Conservation (phyloP, 108 stramenopile genomes). For the Pseudonitzschia multiseries region DNA sequence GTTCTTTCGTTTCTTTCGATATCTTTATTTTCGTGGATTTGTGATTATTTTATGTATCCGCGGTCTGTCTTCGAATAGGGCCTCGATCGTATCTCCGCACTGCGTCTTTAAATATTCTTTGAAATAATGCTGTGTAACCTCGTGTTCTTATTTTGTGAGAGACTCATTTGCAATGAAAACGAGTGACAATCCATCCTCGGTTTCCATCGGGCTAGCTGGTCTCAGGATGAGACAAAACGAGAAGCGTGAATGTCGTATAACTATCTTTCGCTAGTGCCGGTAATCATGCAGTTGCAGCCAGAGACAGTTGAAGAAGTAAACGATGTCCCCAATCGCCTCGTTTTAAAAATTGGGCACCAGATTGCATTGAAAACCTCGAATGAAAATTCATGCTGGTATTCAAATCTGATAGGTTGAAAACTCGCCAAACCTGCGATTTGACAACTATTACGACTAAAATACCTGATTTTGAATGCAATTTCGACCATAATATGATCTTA, state of each 20-base stretch:
- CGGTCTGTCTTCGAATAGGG: background rate
- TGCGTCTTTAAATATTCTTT: too few relatives aligned
- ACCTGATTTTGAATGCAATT: background rate
- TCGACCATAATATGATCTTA: too few relatives aligned
- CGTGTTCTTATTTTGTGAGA: background rate
- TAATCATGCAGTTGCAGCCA: background rate
- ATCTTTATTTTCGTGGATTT: background rate
- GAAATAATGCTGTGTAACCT: background rate
- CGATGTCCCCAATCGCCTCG: background rate
- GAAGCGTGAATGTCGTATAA: too few relatives aligned
- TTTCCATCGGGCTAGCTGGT: too few relatives aligned
- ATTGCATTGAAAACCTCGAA: conserved; percentile 5
- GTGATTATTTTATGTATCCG: background rate
- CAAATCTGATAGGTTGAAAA: background rate
- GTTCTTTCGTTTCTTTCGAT: background rate
- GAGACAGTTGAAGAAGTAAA: background rate
- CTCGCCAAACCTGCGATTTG: background rate
- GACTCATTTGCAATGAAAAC: too few relatives aligned
- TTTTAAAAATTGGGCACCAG: background rate
- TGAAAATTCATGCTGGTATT: background rate
- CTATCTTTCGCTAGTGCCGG: background rate
- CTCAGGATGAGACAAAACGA: too few relatives aligned
- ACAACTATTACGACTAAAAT: background rate
- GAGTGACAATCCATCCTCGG: too few relatives aligned
- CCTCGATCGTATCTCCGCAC: background rate